Evolutionary conservation across 23 red algal species (phyloP).

Genomic region (Gracilaria domingensis): DNA sequence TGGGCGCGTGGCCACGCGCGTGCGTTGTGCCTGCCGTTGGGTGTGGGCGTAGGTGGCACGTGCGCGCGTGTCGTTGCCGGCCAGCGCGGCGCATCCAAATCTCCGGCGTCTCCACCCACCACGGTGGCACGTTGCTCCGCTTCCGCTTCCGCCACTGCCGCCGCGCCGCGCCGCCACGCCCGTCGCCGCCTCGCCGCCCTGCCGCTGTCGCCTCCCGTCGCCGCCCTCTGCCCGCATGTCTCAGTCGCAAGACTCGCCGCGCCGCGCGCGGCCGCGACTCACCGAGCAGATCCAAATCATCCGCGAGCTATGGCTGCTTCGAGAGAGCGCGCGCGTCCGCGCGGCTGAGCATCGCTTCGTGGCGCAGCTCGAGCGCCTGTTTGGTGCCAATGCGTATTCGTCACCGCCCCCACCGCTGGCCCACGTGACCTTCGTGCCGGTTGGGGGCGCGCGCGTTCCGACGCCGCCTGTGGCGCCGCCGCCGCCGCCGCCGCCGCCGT

Average conservation of each 20-base stretch:
- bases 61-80: not conserved
- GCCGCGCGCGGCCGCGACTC: slow-evolving; percentile 45
- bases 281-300: slow-evolving; percentile 76
- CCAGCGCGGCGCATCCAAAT: not conserved
- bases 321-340: slow-evolving; percentile 75
- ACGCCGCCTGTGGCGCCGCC: slow-evolving; percentile 53
- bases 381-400: slow-evolving; percentile 17
- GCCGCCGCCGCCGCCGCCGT: slow-evolving; percentile 17
- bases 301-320: slow-evolving; percentile 88
- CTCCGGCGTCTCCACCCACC: not conserved
- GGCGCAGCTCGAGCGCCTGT: slow-evolving; percentile 44
- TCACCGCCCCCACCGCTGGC: slow-evolving; percentile 33
- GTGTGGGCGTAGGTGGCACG: not conserved
- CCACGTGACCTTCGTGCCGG: not conserved
- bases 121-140: not conserved
- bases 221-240: not conserved
- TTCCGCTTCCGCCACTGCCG: not conserved
- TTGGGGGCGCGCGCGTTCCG: not conserved
- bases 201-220: not conserved
- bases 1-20: not conserved
- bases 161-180: not conserved
- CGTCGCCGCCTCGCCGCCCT: not conserved
- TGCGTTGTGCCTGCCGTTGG: not conserved
- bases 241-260: slow-evolving; percentile 14
- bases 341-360: slow-evolving; percentile 75